phyloP scores from a whole-genome alignment of 176 grass and related monocot species.

The Neostapfia colusana region DNA sequence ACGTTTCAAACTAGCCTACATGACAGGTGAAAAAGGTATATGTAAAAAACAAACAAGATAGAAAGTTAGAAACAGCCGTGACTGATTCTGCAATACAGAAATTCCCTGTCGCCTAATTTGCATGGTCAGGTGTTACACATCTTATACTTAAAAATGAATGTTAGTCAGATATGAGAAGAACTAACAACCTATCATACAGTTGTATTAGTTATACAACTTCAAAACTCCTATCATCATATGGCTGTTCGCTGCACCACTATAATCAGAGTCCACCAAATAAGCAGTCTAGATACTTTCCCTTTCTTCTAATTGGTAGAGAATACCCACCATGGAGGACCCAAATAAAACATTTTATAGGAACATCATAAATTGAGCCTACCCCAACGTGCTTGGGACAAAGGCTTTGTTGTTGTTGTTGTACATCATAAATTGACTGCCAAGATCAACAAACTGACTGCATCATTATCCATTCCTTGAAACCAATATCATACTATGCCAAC shows the following conservation, averaged over 20 bases:
- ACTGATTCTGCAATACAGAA: constrained; percentile 15
- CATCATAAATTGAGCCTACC: no score
- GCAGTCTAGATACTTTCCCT: not conserved
- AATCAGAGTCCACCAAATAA: constrained; percentile 20
- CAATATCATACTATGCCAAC: not conserved
- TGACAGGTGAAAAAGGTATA: constrained; percentile 15
- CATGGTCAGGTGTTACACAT: constrained; percentile 15
- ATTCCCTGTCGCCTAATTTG: not conserved
- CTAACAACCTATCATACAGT: not conserved
- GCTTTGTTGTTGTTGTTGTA: no score
- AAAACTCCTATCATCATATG: not conserved
- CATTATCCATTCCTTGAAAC: not conserved
- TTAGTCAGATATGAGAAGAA: not conserved
- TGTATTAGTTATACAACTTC: not conserved
- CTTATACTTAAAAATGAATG: not conserved
- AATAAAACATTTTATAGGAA: constrained; percentile 11
- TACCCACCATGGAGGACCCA: constrained; percentile 5
- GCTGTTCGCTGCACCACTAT: not conserved
- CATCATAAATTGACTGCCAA: not conserved
- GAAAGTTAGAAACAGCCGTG: not conserved
- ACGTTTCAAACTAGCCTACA: constrained; percentile 74
- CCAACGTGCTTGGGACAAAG: no score
- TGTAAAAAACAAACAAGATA: constrained; percentile 5
- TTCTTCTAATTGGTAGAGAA: not conserved
- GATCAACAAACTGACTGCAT: not conserved